A percentile compares a stretch with the other conserved stretches of the same genome.
Evolutionary conservation across 106 monocot species (phyloP).

Genomic region (Allium fistulosum): DNA sequence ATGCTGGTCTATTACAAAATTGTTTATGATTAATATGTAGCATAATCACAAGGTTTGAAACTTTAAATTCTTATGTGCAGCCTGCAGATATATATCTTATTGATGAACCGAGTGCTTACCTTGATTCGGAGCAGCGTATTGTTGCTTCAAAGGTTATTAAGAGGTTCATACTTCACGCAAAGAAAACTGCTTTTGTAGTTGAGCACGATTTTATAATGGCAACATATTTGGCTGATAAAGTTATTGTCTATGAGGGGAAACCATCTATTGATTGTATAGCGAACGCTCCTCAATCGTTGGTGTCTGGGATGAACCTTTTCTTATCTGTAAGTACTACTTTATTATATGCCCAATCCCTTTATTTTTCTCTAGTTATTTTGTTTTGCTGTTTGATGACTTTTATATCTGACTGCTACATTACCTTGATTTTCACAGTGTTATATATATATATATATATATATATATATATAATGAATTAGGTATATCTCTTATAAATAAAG

Average conservation of each 20-base stretch:
- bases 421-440: too few relatives aligned
- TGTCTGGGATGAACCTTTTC: conserved; percentile 94
- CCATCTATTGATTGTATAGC: conserved; percentile 85
- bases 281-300: conserved; percentile 80
- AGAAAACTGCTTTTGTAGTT: conserved; percentile 98
- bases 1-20: too few relatives aligned
- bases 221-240: conserved; percentile 96
- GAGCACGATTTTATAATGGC: conserved; percentile 99
- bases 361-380: neutral
- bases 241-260: conserved; percentile 88
- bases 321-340: conserved; percentile 65
- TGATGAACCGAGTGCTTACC: conserved; percentile 98
- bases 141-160: conserved; percentile 97
- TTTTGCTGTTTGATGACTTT: neutral
- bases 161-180: conserved; percentile 95
- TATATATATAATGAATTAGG: too few relatives aligned
- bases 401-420: too few relatives aligned
- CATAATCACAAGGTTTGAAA: too few relatives aligned
- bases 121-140: conserved; percentile 99
- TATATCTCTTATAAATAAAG: too few relatives aligned
- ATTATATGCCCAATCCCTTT: neutral
- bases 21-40: too few relatives aligned
- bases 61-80: conserved; percentile 25
- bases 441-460: too few relatives aligned
- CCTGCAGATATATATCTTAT: conserved; percentile 98